Evolutionary conservation across 176 grass and related monocot species (phyloP).

Genomic region (Olyra latifolia): DNA sequence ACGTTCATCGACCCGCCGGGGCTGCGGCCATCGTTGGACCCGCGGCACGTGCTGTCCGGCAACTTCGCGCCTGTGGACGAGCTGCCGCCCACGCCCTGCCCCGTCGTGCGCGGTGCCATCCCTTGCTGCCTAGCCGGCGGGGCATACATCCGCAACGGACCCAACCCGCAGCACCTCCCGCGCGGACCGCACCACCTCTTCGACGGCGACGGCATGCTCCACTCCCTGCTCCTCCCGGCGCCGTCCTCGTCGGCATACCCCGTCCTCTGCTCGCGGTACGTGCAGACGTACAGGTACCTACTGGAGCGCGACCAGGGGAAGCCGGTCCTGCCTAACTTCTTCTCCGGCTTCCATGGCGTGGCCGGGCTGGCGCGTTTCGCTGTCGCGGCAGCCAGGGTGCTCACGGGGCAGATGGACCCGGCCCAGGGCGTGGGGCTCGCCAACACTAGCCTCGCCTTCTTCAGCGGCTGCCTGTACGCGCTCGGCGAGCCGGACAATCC

Average conservation of each 20-base stretch:
- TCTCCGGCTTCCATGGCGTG: slow-evolving; percentile 79
- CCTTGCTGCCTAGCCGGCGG: slow-evolving; percentile 80
- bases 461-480: slow-evolving; percentile 69
- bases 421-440: slow-evolving; percentile 61
- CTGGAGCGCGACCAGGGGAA: slow-evolving; percentile 65
- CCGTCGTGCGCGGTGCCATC: slow-evolving; percentile 66
- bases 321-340: slow-evolving; percentile 70
- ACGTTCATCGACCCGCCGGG: slow-evolving; percentile 80
- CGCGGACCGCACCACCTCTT: slow-evolving; percentile 85
- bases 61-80: slow-evolving; percentile 91
- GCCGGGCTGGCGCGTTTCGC: slow-evolving; percentile 68
- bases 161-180: slow-evolving; percentile 87
- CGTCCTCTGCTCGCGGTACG: slow-evolving; percentile 86
- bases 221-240: slow-evolving; percentile 76
- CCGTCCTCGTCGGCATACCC: background rate
- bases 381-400: slow-evolving; percentile 65
- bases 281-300: slow-evolving; percentile 89
- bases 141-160: slow-evolving; percentile 94
- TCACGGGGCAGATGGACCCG: slow-evolving; percentile 86
- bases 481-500: slow-evolving; percentile 87
- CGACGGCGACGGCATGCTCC: slow-evolving; percentile 95
- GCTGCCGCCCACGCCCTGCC: slow-evolving; percentile 73
- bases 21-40: slow-evolving; percentile 79
- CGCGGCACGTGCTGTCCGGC: slow-evolving; percentile 57
- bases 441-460: slow-evolving; percentile 88